Evolutionary conservation across 768 basidiomycete species (phyloP).

Genomic region (Lyophyllum decastes): DNA sequence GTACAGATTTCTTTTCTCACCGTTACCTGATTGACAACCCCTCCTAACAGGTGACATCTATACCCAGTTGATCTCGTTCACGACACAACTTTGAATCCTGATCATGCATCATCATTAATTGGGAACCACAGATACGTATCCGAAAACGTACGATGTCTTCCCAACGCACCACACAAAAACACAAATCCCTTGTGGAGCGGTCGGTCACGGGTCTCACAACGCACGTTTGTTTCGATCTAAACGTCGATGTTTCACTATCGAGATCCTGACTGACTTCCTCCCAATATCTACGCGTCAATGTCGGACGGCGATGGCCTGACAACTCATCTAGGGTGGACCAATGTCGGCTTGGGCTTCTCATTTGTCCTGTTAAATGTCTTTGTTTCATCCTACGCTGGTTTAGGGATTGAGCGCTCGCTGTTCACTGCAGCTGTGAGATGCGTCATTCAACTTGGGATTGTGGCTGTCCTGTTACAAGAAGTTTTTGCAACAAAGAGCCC

Average conservation of each 20-base stretch:
- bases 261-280: neutral
- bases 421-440: conserved; percentile 72
- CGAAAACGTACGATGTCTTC: too few species aligned
- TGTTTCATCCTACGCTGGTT: conserved; percentile 12
- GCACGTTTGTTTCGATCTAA: neutral
- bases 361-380: conserved; percentile 10
- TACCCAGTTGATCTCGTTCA: too few species aligned
- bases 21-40: too few species aligned
- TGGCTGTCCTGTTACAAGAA: conserved; percentile 65
- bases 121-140: too few species aligned
- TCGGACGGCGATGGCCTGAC: neutral
- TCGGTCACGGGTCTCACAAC: too few species aligned
- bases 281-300: neutral
- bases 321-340: conserved; percentile 2
- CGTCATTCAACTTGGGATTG: conserved; percentile 72
- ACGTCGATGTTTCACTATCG: neutral
- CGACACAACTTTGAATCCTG: too few species aligned
- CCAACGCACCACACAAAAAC: too few species aligned
- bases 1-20: too few species aligned
- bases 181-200: too few species aligned
- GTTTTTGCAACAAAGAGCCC: conserved; percentile 77
- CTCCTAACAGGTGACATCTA: too few species aligned
- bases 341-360: conserved; percentile 7
- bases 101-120: too few species aligned
- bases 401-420: conserved; percentile 70